Percentiles rank a stretch among this genome's conserved stretches.
Conservation (phyloP, 257 asterid genomes). For the Solanum chiquidenum region DNA sequence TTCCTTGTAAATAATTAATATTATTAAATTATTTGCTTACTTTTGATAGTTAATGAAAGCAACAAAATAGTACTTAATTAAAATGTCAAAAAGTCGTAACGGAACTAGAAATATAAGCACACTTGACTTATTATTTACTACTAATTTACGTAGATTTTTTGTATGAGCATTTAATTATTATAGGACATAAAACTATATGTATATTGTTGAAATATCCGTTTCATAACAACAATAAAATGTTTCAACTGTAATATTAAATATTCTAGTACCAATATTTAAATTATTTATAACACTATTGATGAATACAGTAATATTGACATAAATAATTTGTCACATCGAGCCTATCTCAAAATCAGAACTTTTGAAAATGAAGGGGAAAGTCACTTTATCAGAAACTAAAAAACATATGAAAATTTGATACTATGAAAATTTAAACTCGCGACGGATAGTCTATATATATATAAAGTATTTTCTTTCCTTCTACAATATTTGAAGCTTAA, state of each 20-base stretch:
- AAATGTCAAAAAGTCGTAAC: background rate
- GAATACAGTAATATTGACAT: too few relatives aligned
- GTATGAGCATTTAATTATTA: background rate
- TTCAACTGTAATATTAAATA: background rate
- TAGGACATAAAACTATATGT: background rate
- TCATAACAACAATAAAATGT: background rate
- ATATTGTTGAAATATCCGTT: background rate
- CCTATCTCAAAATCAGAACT: too few relatives aligned
- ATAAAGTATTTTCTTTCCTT: background rate
- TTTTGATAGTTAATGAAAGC: background rate
- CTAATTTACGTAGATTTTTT: background rate
- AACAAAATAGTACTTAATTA: background rate
- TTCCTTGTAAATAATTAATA: background rate
- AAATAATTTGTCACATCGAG: too few relatives aligned
- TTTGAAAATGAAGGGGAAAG: too few relatives aligned
- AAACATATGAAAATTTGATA: too few relatives aligned
- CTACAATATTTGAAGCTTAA: background rate
- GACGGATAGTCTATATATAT: too few relatives aligned
- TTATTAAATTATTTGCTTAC: background rate
- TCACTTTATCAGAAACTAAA: too few relatives aligned
- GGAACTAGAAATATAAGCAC: background rate
- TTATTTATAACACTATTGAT: background rate
- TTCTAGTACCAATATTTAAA: background rate
- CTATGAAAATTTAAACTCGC: too few relatives aligned
- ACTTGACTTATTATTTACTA: background rate